phyloP scores from a whole-genome alignment of 2,329 filamentous ascomycete species.

The Diaporthe aspalathi region DNA sequence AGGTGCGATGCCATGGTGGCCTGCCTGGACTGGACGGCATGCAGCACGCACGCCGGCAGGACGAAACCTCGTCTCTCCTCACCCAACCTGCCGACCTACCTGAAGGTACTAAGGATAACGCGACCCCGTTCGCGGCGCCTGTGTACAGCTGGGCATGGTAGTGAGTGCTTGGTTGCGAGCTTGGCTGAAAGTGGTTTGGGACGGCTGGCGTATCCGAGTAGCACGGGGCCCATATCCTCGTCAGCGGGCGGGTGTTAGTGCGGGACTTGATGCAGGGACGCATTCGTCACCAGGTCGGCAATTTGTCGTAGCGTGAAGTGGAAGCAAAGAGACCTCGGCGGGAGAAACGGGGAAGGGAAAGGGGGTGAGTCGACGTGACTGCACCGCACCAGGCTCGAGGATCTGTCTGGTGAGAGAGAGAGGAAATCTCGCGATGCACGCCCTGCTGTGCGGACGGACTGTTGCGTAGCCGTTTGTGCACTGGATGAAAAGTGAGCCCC shows the following conservation, averaged over 20 bases:
- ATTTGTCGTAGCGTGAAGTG: constrained; percentile 13
- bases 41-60: neutral
- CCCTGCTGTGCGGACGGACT: neutral
- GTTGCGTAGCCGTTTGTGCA: neutral
- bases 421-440: neutral
- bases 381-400: neutral
- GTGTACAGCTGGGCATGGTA: constrained; percentile 29
- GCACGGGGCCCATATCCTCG: neutral
- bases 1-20: constrained; percentile 3
- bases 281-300: constrained; percentile 27
- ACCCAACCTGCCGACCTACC: neutral
- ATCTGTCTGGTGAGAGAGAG: neutral
- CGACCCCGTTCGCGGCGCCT: constrained; percentile 27
- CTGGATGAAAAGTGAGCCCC: neutral
- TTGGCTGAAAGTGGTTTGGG: constrained; percentile 30
- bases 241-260: neutral
- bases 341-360: neutral
- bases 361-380: neutral
- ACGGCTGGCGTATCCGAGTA: constrained; percentile 5
- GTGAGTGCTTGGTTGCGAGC: constrained; percentile 28
- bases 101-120: constrained; percentile 2
- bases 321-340: constrained; percentile 15
- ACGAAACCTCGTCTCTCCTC: neutral
- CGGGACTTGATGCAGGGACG: constrained; percentile 15
- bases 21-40: neutral